phyloP scores from a whole-genome alignment of 192 early-diverging fungal genomes.

The Coemansia sp. region DNA sequence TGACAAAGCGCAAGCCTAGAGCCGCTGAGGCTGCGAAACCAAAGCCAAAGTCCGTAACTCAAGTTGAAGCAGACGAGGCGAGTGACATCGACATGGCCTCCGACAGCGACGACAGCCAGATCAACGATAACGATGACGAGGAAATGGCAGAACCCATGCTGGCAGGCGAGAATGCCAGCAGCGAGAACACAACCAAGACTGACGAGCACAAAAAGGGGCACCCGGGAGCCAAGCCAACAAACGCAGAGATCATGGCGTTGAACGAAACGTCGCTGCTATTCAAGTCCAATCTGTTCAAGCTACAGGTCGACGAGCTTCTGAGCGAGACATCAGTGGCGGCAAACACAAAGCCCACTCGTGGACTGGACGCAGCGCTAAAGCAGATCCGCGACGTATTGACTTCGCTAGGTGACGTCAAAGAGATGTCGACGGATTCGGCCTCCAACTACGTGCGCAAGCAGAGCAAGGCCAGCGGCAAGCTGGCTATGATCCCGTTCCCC shows the following conservation, averaged over 20 bases:
- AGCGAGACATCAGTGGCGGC: conserved; percentile 20
- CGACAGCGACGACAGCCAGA: conserved; percentile 3
- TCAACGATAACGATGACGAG: conserved; percentile 20
- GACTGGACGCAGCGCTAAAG: conserved; percentile 55
- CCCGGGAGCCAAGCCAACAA: conserved; percentile 54
- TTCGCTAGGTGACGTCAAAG: conserved; percentile 3
- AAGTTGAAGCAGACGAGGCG: conserved; percentile 31
- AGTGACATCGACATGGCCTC: conserved; percentile 46
- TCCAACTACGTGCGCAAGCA: conserved; percentile 56
- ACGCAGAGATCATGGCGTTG: conserved; percentile 82
- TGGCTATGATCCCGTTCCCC: conserved; percentile 68
- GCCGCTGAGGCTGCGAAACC: not conserved
- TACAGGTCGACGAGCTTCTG: conserved; percentile 67
- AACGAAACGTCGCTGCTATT: conserved; percentile 82
- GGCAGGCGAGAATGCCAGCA: conserved; percentile 2
- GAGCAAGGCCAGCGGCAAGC: conserved; percentile 41
- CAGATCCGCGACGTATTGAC: conserved; percentile 53
- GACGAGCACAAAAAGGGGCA: conserved; percentile 2
- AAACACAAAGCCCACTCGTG: conserved; percentile 29
- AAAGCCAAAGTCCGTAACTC: not conserved
- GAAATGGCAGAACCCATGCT: conserved; percentile 20
- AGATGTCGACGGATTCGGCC: conserved; percentile 36
- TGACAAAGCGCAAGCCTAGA: conserved; percentile 5
- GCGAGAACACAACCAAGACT: conserved; percentile 30
- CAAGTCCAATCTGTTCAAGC: conserved; percentile 90